Conservation (phyloP, 2,329 filamentous ascomycete species). For the Fusarium sp. region DNA sequence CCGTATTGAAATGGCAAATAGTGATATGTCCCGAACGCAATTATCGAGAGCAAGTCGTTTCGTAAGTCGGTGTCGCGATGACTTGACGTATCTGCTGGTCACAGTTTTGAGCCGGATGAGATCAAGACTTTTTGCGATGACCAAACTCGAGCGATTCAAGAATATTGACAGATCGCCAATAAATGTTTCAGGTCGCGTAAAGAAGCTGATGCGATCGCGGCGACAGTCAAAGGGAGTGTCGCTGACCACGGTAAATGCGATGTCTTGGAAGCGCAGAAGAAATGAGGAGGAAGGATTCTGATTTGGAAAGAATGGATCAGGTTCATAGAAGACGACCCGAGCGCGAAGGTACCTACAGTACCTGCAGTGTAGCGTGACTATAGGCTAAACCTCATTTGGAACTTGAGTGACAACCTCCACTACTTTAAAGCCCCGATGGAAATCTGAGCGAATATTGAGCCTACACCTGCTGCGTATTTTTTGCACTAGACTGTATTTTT, state of each 20-base stretch:
- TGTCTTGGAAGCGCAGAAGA: slow-evolving; percentile 36
- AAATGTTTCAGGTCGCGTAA: slow-evolving; percentile 31
- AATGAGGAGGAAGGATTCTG: slow-evolving; percentile 40
- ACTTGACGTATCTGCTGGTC: slow-evolving; percentile 28
- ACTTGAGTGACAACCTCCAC: slow-evolving; percentile 39
- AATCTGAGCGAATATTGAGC: slow-evolving; percentile 26
- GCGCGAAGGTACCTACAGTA: slow-evolving; percentile 37
- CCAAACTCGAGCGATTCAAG: slow-evolving; percentile 19
- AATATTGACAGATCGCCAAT: slow-evolving; percentile 37
- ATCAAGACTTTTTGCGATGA: slow-evolving; percentile 40
- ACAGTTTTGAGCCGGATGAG: slow-evolving; percentile 37
- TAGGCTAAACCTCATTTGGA: slow-evolving; percentile 33
- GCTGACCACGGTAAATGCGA: slow-evolving; percentile 29
- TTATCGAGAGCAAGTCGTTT: slow-evolving; percentile 4
- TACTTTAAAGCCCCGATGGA: slow-evolving; percentile 7
- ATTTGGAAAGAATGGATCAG: slow-evolving; percentile 37
- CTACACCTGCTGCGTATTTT: slow-evolving; percentile 6
- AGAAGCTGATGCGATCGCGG: slow-evolving; percentile 25
- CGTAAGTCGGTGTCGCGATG: slow-evolving; percentile 15
- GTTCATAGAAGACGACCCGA: slow-evolving; percentile 39
- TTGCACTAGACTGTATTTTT: slow-evolving; percentile 10
- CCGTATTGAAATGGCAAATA: not conserved
- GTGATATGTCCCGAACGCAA: slow-evolving; percentile 11
- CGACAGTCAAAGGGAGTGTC: slow-evolving; percentile 24
- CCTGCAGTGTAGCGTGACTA: slow-evolving; percentile 44